Base-by-base conservation (phyloP, 1,284 basidiomycete genomes). In the Pseudozyma thailandica region DNA sequence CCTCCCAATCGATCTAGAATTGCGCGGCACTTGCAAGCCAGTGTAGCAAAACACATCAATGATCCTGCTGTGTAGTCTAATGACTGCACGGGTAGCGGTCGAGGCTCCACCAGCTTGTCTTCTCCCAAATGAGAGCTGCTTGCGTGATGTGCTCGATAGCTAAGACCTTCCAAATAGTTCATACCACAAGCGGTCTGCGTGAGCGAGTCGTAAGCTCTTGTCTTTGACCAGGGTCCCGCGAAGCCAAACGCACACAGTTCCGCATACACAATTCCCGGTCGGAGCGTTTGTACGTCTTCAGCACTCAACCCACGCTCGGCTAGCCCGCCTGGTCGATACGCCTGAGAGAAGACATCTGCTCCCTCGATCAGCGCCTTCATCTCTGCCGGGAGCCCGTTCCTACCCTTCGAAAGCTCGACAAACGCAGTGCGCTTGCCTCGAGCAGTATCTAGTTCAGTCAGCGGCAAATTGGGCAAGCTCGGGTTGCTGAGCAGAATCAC, bases 181-280 rank as follows among this genome's bases (percentile, higher is more conserved):
- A 89, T 87, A 0, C 89, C 89, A 0, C 85, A 86, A 0, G 88
- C 88, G 0, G 88, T 89, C 79, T 90, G 89, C 0, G 89, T 87
- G 3, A 90, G 84, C 0, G 88, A 89, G 72, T 90, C 89, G 62
- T 90, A 90, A 1, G 88, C 89, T 38, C 88, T 84, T 13, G 86
- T 83, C 46, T 86, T 84, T 35, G 85, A 85, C 88, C 88, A 90
- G 0, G 87, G 87, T 0, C 89, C 89, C 3, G 88, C 85, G 84
- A 86, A 87, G 1, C 88, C 88, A 83, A 88, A 90, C 0, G 88
- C 89, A 21, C 83, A 85, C 28, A 90, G 77, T 63, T 85, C 88
- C 0, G 89, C 88, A 60, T 86, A 88, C 0, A 90, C 84, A 27
- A 89, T 86, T 0, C 88, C 88, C 0, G 87, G 86, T 4, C 85